Evolutionary conservation across 352 stramenopile genomes (phyloP).

Genomic region (Aphanomyces stellatus): DNA sequence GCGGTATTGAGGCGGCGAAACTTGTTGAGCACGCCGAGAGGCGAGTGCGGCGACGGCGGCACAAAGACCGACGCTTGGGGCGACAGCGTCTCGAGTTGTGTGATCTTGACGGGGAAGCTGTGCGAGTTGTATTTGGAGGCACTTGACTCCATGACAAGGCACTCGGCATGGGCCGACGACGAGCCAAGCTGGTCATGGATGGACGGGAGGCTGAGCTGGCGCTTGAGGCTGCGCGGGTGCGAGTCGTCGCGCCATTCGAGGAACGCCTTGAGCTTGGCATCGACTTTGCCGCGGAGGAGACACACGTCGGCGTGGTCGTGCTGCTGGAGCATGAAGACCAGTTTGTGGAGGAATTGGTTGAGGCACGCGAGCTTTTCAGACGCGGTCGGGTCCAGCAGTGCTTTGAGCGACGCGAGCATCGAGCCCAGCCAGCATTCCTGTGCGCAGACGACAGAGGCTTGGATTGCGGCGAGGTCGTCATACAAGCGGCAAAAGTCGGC

Average conservation of each 20-base stretch:
- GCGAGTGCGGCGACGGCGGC: background rate
- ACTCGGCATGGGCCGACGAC: background rate
- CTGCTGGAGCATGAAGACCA: background rate
- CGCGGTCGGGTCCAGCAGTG: background rate
- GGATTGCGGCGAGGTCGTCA: background rate
- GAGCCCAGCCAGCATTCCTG: conserved; percentile 15
- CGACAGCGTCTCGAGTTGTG: background rate
- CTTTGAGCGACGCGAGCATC: background rate
- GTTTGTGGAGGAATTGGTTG: conserved; percentile 16
- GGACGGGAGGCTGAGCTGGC: background rate
- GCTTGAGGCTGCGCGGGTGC: background rate
- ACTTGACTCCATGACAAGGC: background rate
- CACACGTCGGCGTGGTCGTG: conserved; percentile 10
- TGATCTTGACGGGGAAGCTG: conserved; percentile 4
- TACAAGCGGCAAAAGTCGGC: conserved; percentile 9
- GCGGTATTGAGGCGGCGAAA: background rate
- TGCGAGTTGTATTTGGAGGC: background rate
- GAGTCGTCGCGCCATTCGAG: conserved; percentile 16
- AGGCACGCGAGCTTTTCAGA: conserved; percentile 1
- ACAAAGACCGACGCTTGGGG: background rate
- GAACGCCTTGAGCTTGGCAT: conserved; percentile 12
- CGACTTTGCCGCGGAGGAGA: conserved; percentile 14
- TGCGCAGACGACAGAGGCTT: background rate
- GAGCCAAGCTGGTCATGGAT: background rate
- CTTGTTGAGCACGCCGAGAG: background rate